phyloP scores from a whole-genome alignment of 2,329 filamentous ascomycete species.

The Exophiala aquamarina region DNA sequence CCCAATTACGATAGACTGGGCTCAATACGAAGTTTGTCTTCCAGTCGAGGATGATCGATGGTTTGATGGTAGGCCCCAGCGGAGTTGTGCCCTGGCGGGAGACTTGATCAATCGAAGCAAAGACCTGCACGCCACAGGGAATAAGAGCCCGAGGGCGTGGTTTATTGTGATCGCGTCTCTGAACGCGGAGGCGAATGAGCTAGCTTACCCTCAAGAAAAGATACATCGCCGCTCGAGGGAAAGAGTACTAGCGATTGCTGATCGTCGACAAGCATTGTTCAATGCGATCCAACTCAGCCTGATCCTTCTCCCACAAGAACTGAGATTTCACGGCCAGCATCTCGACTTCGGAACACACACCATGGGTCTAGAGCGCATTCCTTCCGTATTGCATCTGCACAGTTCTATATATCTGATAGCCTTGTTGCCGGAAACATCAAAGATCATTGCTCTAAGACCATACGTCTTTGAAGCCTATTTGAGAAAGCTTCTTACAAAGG shows the following conservation, averaged over 20 bases:
- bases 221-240: slow-evolving; percentile 9
- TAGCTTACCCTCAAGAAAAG: slow-evolving; percentile 29
- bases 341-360: slow-evolving; percentile 24
- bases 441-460: slow-evolving; percentile 5
- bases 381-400: neutral
- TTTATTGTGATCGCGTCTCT: slow-evolving; percentile 41
- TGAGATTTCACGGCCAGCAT: slow-evolving; percentile 33
- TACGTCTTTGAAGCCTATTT: slow-evolving; percentile 10
- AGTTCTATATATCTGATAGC: slow-evolving; percentile 6
- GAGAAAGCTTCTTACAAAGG: slow-evolving; percentile 2
- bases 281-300: slow-evolving; percentile 35
- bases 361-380: neutral
- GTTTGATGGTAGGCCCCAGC: slow-evolving; percentile 30
- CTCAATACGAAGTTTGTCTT: slow-evolving; percentile 36
- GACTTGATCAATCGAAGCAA: slow-evolving; percentile 37
- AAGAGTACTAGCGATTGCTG: slow-evolving; percentile 7
- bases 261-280: slow-evolving; percentile 21
- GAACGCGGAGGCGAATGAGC: slow-evolving; percentile 37
- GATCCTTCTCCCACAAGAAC: slow-evolving; percentile 30
- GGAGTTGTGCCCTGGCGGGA: slow-evolving; percentile 32
- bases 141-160: slow-evolving; percentile 38
- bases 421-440: slow-evolving; percentile 2
- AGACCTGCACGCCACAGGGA: slow-evolving; percentile 32
- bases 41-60: slow-evolving; percentile 37
- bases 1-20: slow-evolving; percentile 37